Evolutionary conservation across 257 asterid genomes (phyloP).

Genomic region (Anisodus acutangulus): DNA sequence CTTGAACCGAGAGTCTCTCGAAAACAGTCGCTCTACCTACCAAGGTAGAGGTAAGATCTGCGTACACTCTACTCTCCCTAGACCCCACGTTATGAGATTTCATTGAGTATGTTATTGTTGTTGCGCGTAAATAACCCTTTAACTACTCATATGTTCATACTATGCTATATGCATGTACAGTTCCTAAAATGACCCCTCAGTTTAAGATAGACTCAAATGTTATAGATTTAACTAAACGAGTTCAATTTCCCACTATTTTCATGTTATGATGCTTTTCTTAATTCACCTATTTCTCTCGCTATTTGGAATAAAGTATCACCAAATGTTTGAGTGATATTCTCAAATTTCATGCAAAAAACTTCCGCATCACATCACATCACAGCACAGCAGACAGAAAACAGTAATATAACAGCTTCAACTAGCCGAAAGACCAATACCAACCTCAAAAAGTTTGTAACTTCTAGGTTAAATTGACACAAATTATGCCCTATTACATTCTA

Average conservation of each 20-base stretch:
- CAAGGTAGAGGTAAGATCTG: too few relatives aligned
- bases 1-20: too few relatives aligned
- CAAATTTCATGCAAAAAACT: not conserved
- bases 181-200: too few relatives aligned
- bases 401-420: slow-evolving; percentile 32
- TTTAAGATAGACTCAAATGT: not conserved
- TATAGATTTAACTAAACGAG: not conserved
- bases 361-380: slow-evolving; percentile 39
- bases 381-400: slow-evolving; percentile 33
- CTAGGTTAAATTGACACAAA: slow-evolving; percentile 36
- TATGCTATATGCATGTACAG: too few relatives aligned
- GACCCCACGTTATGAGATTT: too few relatives aligned
- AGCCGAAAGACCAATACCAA: slow-evolving; percentile 43
- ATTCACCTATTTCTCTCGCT: not conserved
- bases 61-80: too few relatives aligned
- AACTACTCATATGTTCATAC: too few relatives aligned
- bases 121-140: too few relatives aligned
- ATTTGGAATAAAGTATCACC: not conserved
- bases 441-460: slow-evolving; percentile 34
- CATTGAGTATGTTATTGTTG: too few relatives aligned
- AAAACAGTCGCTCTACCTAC: too few relatives aligned
- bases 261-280: not conserved
- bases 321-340: not conserved
- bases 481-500: slow-evolving; percentile 35
- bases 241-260: not conserved